phyloP scores from a whole-genome alignment of 2,329 filamentous ascomycete genomes.

The Thielaviopsis euricoi region DNA sequence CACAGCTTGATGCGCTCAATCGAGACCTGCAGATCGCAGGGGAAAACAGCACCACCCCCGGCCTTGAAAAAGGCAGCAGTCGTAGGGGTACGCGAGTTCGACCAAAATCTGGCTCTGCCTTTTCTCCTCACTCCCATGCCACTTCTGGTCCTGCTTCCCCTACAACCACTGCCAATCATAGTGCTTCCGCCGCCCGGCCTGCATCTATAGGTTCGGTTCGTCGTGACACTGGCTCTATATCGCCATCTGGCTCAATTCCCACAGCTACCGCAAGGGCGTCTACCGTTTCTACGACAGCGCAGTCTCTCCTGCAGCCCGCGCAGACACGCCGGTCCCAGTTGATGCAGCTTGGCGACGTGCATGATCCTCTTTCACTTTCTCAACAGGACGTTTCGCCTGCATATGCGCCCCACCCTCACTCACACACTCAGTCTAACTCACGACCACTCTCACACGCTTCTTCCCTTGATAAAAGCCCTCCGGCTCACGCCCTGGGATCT shows the following conservation, averaged over 20 bases:
- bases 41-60: constrained; percentile 5
- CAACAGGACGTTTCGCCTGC: neutral
- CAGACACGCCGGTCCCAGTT: neutral
- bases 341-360: constrained; percentile 2
- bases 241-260: neutral
- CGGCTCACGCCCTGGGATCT: too few relatives aligned
- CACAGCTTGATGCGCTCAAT: constrained; percentile 7
- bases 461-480: too few relatives aligned
- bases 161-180: neutral
- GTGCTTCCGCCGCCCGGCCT: neutral
- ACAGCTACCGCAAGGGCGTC: neutral
- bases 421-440: neutral
- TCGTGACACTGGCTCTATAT: neutral
- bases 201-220: neutral
- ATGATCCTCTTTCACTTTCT: constrained; percentile 1
- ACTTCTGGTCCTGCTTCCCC: too few relatives aligned
- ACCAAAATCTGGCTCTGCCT: constrained; percentile 3
- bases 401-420: neutral
- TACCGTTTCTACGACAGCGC: neutral
- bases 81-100: neutral
- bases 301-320: neutral
- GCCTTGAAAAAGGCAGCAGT: neutral
- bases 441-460: neutral
- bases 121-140: neutral
- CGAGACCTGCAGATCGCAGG: constrained; percentile 3